A percentile compares a stretch with the other conserved stretches of the same genome.
phyloP scores from a whole-genome alignment of 2,329 filamentous ascomycete genomes.

The Neoarthrinium moseri region DNA sequence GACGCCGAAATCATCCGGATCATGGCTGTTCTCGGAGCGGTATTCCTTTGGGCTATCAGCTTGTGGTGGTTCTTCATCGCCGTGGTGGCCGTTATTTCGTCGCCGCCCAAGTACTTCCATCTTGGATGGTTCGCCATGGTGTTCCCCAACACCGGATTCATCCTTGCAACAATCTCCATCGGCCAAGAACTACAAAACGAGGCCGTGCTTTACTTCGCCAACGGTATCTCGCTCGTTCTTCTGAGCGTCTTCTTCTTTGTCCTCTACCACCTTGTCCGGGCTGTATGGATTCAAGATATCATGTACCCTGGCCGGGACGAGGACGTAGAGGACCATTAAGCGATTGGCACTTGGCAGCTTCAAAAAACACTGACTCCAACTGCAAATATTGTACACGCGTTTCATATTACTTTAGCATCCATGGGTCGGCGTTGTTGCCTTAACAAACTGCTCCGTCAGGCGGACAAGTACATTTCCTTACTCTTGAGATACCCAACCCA shows the following conservation, averaged over 20 bases:
- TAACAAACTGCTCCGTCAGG: neutral
- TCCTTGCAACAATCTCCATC: slow-evolving; percentile 54
- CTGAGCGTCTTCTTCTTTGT: slow-evolving; percentile 40
- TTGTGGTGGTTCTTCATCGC: slow-evolving; percentile 58
- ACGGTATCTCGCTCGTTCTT: slow-evolving; percentile 48
- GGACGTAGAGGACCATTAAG: slow-evolving; percentile 48
- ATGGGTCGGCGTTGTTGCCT: neutral
- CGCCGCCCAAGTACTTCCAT: slow-evolving; percentile 51
- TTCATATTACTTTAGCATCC: neutral
- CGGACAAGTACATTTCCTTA: neutral
- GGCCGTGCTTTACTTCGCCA: slow-evolving; percentile 45
- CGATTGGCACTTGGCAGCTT: neutral
- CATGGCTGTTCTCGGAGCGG: slow-evolving; percentile 44
- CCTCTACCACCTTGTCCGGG: slow-evolving; percentile 42
- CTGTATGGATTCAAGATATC: slow-evolving; percentile 51
- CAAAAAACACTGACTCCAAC: no score
- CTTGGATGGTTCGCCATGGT: slow-evolving; percentile 65
- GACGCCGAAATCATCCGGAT: slow-evolving; percentile 43
- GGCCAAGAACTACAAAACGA: slow-evolving; percentile 46
- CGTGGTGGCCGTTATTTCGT: slow-evolving; percentile 34
- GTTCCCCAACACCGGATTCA: slow-evolving; percentile 62
- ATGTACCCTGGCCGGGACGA: slow-evolving; percentile 56
- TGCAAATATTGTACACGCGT: neutral
- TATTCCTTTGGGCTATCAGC: slow-evolving; percentile 65
- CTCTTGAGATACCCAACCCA: neutral